phyloP scores from a whole-genome alignment of 106 monocot genomes.

The Dendrobium huoshanense region DNA sequence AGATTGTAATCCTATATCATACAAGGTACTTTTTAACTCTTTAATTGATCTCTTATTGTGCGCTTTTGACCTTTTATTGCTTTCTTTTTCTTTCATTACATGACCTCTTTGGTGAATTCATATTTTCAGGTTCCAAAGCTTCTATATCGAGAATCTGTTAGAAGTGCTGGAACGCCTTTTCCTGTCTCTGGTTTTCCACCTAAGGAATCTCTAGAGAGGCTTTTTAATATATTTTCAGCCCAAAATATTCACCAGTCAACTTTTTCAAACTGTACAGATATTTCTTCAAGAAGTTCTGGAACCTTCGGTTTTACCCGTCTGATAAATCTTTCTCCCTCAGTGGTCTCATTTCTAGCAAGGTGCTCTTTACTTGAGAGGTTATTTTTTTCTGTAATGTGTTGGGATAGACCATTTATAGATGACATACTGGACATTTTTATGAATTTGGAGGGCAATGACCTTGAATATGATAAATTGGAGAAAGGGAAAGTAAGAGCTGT shows the following conservation, averaged over 20 bases:
- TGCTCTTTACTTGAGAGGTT: slow-evolving; percentile 67
- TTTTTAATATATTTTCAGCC: slow-evolving; percentile 75
- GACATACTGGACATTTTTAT: slow-evolving; percentile 53
- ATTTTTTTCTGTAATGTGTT: slow-evolving; percentile 42
- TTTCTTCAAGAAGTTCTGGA: slow-evolving; percentile 22
- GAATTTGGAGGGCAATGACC: slow-evolving; percentile 38
- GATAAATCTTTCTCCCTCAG: slow-evolving; percentile 64
- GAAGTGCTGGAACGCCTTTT: slow-evolving; percentile 26
- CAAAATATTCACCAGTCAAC: slow-evolving; percentile 45
- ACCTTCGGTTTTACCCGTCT: slow-evolving; percentile 89
- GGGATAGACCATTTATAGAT: slow-evolving; percentile 43
- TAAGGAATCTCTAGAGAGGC: slow-evolving; percentile 30
- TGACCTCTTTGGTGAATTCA: background rate
- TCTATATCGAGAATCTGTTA: slow-evolving; percentile 44
- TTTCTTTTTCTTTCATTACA: background rate
- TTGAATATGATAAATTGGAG: slow-evolving; percentile 25
- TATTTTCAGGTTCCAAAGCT: slow-evolving; percentile 78
- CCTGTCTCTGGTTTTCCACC: slow-evolving; percentile 17
- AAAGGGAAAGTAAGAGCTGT: slow-evolving; percentile 59
- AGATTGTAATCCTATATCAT: slow-evolving; percentile 76
- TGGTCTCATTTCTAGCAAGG: slow-evolving; percentile 69
- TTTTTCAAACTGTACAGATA: slow-evolving; percentile 19
- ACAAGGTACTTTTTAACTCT: slow-evolving; percentile 43
- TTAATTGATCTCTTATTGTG: background rate
- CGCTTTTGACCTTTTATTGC: background rate